phyloP scores from a whole-genome alignment of 2,329 filamentous ascomycete genomes.

The Rhynchosporium secalis region DNA sequence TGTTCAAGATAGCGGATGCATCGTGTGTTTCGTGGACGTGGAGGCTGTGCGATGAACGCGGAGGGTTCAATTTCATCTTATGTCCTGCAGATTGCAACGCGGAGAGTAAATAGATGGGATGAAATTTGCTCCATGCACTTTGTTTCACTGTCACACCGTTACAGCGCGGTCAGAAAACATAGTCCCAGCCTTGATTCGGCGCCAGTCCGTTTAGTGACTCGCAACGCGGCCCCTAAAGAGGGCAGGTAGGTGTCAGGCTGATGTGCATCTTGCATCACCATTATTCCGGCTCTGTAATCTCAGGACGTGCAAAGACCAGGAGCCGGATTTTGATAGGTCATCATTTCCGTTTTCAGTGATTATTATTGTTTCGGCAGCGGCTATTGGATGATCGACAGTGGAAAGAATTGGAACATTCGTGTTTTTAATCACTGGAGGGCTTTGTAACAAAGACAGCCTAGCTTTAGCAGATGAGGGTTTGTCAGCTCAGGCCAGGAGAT shows the following conservation, averaged over 20 bases:
- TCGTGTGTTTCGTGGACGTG: slow-evolving; percentile 21
- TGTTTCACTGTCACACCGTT: too few species aligned
- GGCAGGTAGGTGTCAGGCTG: not conserved
- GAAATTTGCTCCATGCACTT: slow-evolving; percentile 1
- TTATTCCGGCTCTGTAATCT: not conserved
- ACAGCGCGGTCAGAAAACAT: too few species aligned
- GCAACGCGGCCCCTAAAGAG: not conserved
- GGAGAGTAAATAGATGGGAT: slow-evolving; percentile 10
- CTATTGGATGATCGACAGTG: slow-evolving; percentile 10
- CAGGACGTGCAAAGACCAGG: not conserved
- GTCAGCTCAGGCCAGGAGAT: slow-evolving; percentile 14
- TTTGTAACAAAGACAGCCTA: slow-evolving; percentile 20
- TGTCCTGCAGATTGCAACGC: not conserved
- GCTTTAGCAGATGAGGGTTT: slow-evolving; percentile 20
- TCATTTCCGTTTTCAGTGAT: slow-evolving; percentile 12
- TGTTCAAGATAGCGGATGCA: slow-evolving; percentile 5
- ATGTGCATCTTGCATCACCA: not conserved
- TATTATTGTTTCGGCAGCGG: slow-evolving; percentile 11
- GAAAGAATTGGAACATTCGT: slow-evolving; percentile 19
- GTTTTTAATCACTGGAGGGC: slow-evolving; percentile 23
- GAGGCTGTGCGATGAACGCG: slow-evolving; percentile 21
- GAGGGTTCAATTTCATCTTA: slow-evolving; percentile 17
- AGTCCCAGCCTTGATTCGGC: too few species aligned
- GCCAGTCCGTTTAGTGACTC: too few species aligned
- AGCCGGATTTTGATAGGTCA: not conserved